Evolutionary conservation across 345 rosid genomes (phyloP), one percentile per base, ranked within the genome.

Genomic region (Cardiospermum halicacabum): DNA sequence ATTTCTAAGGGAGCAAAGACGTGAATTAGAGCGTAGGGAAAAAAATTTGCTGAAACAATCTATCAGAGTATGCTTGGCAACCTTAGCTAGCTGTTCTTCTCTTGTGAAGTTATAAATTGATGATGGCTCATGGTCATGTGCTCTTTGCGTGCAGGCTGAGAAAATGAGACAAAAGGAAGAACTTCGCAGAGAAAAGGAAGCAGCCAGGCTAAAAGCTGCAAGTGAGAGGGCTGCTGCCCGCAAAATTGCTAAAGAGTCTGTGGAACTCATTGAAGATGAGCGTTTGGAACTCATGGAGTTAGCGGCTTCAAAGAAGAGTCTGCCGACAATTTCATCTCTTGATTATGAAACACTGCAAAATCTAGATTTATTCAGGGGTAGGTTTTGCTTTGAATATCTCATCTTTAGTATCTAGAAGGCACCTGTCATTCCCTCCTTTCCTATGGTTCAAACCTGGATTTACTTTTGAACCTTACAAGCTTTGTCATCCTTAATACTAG

Each of bases 261-360:
- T 80, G 85, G 96, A 86, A 69, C 89, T 85, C 51, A 71, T 85
- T 66, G 98, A 92, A 65, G 96, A 89, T 66, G 96, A 87, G 54
- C 92, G 85, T 54, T 67, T 92, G 74, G 98, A 92, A 68, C 96
- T 92, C 77, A 85, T 92, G 98, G 98, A 92, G 57, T 56, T 85
- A 27, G 96, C 91, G 74, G 82, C 91, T 3, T 74, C 73, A 54
- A 63, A 79, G 73, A 86, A 81, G 78, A 95, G 89, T 59, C 75
- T 87, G 66, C 81, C 89, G 68, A 84, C 91, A 40, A 71, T 85
- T 65, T 57, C 75, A 36, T 80, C 90, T 36, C 88, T 92, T 13
- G 95, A 89, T 71, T 77, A 74, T 68, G 95, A 92, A 73, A 77
- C 86, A 51, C 63, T 87, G 75, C 89, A 89, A 61, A 85, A 80